These are phyloP conservation scores for Coemansia sp. DNA, from an alignment of 192 early-diverging fungal species.

Conservation along the genomic window DNA sequence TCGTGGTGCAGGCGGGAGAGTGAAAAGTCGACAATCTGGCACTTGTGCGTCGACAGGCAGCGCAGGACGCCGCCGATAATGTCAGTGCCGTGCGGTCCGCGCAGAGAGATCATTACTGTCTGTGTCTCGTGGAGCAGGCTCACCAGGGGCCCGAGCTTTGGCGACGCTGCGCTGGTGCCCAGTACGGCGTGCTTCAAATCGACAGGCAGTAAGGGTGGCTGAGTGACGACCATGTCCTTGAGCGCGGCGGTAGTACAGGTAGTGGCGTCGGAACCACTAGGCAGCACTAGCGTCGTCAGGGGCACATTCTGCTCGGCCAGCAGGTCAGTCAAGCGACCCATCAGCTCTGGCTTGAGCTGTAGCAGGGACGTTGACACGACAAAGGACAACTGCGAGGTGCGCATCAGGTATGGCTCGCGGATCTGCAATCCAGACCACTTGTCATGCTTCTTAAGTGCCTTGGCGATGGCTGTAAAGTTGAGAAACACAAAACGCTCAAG, in stretches of 20 bases:
- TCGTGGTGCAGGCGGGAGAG: constrained; percentile 87
- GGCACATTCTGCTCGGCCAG: constrained; percentile 25
- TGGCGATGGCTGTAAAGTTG: constrained; percentile 82
- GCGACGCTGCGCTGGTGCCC: constrained; percentile 49
- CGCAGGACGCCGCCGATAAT: constrained; percentile 82
- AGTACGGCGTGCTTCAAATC: constrained; percentile 23
- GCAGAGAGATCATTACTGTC: constrained; percentile 76
- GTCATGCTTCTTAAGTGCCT: constrained; percentile 86
- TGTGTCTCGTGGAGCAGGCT: constrained; percentile 54
- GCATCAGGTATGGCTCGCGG: constrained; percentile 68
- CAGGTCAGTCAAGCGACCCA: constrained; percentile 59
- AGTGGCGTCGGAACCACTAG: constrained; percentile 1
- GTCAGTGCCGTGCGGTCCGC: constrained; percentile 87
- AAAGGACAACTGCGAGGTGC: constrained; percentile 64
- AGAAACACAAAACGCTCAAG: constrained; percentile 80
- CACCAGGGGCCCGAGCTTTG: constrained; percentile 52
- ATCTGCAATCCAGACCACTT: constrained; percentile 75
- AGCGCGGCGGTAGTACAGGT: constrained; percentile 20
- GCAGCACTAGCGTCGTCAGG: constrained; percentile 29
- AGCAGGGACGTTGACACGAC: constrained; percentile 64
- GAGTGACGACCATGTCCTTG: constrained; percentile 5
- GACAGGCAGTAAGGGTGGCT: constrained; percentile 1
- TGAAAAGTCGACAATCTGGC: constrained; percentile 82
- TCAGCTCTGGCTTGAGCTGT: constrained; percentile 64
- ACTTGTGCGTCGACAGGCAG: constrained; percentile 69